Evolutionary conservation across 225 moss, liverwort and hornwort genomes (phyloP), one percentile per base, ranked within the genome.

Genomic region (Pleurozium schreberi): DNA sequence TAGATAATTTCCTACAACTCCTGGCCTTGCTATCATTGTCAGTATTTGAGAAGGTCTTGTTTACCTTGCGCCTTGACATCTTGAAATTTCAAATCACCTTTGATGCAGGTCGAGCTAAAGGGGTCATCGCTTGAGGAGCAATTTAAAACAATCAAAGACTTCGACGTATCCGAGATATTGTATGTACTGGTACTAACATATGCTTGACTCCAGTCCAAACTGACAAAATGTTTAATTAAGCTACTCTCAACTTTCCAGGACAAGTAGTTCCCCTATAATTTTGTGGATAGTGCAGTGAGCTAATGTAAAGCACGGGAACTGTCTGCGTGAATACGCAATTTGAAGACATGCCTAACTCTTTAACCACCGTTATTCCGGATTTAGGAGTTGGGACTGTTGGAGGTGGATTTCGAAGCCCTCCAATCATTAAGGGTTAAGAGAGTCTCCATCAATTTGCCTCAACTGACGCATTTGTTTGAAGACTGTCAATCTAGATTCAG

Each of bases 81-180:
- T 47, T 16, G 60, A 61, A 45, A 3, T 77, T 86, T 64, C 22
- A 57, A 18, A 78, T 55, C 82, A 70, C 13, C 52, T 63, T 57
- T 47, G 60, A 67, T 89, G 75, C 90, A 97, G 96, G 94, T 96
- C 81, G 97, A 95, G 83, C 69, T 88, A 33, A 95, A 93, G 85
- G 92, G 91, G 58, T 90, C 93, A 86, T 84, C 67, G 5, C 79
- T 94, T 83, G 96, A 94, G 91, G 92, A 94, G 86, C 94, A 97
- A 79, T 91, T 96, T 64, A 93, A 85, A 79, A 91, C 91, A 55
- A 87, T 95, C 67, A 93, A 95, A 75, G 89, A 86, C 80, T 91
- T 97, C 27, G 92, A 95, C 77, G 88, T 97, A 71, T 93, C 96
- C 28, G 90, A 96, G 84, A 87, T 84, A 57, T 82, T 95, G 96